These are phyloP conservation scores for Coemansia sp. DNA, from an alignment of 192 early-diverging fungal genomes.

Conservation along the genomic window DNA sequence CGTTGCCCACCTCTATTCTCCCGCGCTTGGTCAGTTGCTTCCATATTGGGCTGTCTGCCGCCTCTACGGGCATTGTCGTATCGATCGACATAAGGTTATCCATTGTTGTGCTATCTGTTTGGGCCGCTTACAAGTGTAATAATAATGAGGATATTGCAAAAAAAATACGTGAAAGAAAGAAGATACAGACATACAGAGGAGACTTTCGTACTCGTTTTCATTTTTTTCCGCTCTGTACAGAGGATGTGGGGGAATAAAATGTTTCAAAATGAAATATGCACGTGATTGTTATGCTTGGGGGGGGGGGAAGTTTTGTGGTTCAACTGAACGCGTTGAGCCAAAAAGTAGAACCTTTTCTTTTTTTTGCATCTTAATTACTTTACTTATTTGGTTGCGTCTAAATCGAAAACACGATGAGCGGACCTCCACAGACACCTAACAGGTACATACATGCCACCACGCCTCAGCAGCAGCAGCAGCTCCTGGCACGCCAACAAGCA, in stretches of 20 bases:
- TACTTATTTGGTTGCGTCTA: too few relatives aligned
- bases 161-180: neutral
- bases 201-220: neutral
- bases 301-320: too few relatives aligned
- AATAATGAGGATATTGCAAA: neutral
- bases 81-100: conserved; percentile 32
- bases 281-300: neutral
- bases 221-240: neutral
- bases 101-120: conserved; percentile 4
- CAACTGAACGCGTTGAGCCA: neutral
- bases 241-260: neutral
- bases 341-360: neutral
- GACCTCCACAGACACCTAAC: conserved; percentile 39
- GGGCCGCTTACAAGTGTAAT: neutral
- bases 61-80: conserved; percentile 46
- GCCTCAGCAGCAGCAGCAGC: conserved; percentile 22
- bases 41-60: conserved; percentile 41
- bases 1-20: conserved; percentile 18
- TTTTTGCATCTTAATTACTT: too few relatives aligned
- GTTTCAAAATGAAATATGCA: neutral
- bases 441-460: conserved; percentile 28
- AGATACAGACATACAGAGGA: neutral
- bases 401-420: conserved; percentile 36
- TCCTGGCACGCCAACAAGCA: neutral
- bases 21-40: conserved; percentile 43